phyloP scores from a whole-genome alignment of 1,284 basidiomycete species.

The Ganoderma lingzhi region DNA sequence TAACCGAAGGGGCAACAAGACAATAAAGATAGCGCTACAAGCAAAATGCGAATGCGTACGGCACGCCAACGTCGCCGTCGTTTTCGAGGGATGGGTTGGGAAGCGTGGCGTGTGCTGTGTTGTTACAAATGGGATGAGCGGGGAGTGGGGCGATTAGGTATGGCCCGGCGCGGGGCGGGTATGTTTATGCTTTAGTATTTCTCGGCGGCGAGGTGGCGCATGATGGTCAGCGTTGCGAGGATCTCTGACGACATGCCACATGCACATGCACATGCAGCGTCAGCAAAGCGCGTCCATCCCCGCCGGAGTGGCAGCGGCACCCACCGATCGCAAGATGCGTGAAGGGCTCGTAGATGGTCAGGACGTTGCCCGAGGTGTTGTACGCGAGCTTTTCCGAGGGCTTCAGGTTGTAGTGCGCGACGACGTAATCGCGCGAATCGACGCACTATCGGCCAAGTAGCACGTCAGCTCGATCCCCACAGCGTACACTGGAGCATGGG shows the following conservation, averaged over 20 bases:
- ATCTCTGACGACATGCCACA: conserved; percentile 52
- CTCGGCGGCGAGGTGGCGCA: conserved; percentile 59
- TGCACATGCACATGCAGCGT: neutral
- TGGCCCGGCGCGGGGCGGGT: neutral
- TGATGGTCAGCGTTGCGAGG: conserved; percentile 67
- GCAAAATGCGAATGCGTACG: conserved; percentile 3
- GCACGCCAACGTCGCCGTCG: neutral
- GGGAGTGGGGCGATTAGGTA: conserved; percentile 1
- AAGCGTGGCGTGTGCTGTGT: neutral
- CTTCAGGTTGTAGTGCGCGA: conserved; percentile 62
- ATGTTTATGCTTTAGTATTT: conserved; percentile 33
- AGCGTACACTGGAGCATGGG: conserved; percentile 6
- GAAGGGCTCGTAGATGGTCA: conserved; percentile 68
- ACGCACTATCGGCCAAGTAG: conserved; percentile 54
- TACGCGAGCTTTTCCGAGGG: conserved; percentile 62
- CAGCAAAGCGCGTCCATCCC: conserved; percentile 1
- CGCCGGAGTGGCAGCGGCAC: conserved; percentile 29
- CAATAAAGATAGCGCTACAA: conserved; percentile 29
- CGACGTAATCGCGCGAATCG: conserved; percentile 66
- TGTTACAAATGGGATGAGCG: neutral
- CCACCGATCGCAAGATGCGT: conserved; percentile 63
- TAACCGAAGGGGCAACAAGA: neutral
- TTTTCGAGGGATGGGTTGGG: neutral
- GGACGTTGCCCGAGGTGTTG: conserved; percentile 68
- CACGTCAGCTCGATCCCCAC: conserved; percentile 21